Conservation (phyloP, 2,329 filamentous ascomycete genomes). For the Aspergillus latus region DNA sequence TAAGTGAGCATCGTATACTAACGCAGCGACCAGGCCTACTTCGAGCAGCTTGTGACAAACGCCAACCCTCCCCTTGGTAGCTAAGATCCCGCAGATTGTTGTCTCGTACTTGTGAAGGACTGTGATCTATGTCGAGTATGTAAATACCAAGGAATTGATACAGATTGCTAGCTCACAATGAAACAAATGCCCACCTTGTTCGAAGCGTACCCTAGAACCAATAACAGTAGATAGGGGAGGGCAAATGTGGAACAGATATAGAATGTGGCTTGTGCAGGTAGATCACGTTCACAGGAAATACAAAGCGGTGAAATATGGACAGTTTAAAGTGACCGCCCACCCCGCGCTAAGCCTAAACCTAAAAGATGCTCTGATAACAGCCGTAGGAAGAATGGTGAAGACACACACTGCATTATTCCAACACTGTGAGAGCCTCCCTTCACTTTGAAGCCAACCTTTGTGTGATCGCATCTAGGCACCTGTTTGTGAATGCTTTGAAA, state of each 20-base stretch:
- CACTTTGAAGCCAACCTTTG: background rate
- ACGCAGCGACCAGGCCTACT: slow-evolving; percentile 25
- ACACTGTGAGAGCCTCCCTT: slow-evolving; percentile 6
- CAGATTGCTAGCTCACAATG: too few relatives aligned
- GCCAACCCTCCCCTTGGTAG: slow-evolving; percentile 27
- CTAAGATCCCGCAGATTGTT: slow-evolving; percentile 13
- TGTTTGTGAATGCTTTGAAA: slow-evolving; percentile 20
- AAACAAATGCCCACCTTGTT: too few relatives aligned
- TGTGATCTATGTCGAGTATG: background rate
- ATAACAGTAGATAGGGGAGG: background rate
- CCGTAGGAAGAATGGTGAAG: slow-evolving; percentile 10
- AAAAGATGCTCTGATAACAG: slow-evolving; percentile 27
- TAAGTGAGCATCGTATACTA: slow-evolving; percentile 14
- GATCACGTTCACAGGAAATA: background rate
- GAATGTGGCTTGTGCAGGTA: background rate
- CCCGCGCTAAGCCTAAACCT: slow-evolving; percentile 29
- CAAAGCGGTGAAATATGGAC: slow-evolving; percentile 20
- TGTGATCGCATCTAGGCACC: too few relatives aligned
- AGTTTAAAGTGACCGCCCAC: slow-evolving; percentile 25
- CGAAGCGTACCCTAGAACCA: too few relatives aligned
- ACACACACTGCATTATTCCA: slow-evolving; percentile 21
- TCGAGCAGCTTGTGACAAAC: slow-evolving; percentile 30
- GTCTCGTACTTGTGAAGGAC: background rate
- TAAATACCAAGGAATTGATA: too few relatives aligned
- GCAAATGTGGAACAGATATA: background rate